phyloP scores from a whole-genome alignment of 176 grass and related monocot genomes.

The Rhynchospora breviuscula region DNA sequence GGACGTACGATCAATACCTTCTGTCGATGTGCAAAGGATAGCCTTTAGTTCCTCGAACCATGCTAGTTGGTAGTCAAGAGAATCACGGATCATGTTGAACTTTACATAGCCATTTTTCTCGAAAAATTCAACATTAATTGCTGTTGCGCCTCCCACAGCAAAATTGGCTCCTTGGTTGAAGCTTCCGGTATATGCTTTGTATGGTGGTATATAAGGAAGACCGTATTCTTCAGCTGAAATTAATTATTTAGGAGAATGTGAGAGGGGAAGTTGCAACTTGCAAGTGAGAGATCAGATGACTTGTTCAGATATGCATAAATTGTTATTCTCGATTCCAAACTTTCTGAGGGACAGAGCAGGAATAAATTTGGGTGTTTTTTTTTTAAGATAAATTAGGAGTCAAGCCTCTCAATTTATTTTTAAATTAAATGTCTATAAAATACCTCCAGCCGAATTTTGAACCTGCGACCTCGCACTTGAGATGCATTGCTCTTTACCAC shows the following conservation, averaged over 20 bases:
- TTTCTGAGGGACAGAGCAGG: too few species aligned
- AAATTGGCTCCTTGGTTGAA: slow-evolving; percentile 32
- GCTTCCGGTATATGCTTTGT: slow-evolving; percentile 41
- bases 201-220: slow-evolving; percentile 49
- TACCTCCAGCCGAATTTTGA: too few species aligned
- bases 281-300: neutral
- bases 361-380: too few species aligned
- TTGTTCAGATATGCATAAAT: too few species aligned
- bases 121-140: slow-evolving; percentile 22
- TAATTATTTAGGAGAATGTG: neutral
- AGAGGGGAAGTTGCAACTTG: neutral
- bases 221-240: slow-evolving; percentile 49
- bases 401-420: too few species aligned
- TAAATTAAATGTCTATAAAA: too few species aligned
- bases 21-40: neutral
- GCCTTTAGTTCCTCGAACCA: slow-evolving; percentile 2
- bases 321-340: too few species aligned
- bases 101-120: slow-evolving; percentile 5
- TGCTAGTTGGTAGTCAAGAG: slow-evolving; percentile 1
- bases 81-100: neutral
- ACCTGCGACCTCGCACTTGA: too few species aligned
- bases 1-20: neutral
- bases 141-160: neutral
- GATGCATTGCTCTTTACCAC: too few species aligned
- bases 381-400: too few species aligned